Percentiles rank a stretch among this genome's conserved stretches.
Conservation (phyloP, 768 basidiomycete genomes). For the Exidia glandulosa region DNA sequence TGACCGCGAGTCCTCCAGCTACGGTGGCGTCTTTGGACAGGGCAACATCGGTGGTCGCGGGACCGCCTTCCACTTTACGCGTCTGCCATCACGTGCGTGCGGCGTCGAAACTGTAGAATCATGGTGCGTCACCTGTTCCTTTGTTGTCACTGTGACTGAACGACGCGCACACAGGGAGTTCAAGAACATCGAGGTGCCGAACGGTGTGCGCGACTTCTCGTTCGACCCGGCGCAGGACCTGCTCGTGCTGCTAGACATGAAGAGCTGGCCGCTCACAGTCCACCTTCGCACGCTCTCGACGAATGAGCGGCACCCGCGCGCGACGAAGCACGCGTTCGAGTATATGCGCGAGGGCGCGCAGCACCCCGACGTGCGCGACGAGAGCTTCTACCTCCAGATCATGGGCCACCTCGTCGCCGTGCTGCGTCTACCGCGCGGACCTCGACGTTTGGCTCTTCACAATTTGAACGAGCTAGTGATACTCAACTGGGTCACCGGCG, state of each 20-base stretch:
- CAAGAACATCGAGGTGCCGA: background rate
- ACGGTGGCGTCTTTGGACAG: conserved; percentile 17
- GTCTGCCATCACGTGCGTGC: conserved; percentile 27
- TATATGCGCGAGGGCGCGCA: conserved; percentile 17
- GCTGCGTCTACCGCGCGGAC: background rate
- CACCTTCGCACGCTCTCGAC: conserved; percentile 41
- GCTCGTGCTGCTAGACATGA: conserved; percentile 37
- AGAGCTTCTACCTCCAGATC: background rate
- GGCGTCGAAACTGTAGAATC: conserved; percentile 14
- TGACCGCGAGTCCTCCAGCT: background rate
- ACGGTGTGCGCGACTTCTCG: conserved; percentile 40
- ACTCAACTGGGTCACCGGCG: background rate
- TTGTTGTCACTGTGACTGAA: conserved; percentile 2
- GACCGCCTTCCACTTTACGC: conserved; percentile 37
- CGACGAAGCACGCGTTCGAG: conserved; percentile 30
- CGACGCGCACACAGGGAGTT: background rate
- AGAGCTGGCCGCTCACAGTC: conserved; percentile 34
- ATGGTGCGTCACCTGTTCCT: conserved; percentile 33
- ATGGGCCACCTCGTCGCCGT: background rate
- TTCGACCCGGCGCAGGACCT: conserved; percentile 48
- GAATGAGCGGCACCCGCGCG: conserved; percentile 39
- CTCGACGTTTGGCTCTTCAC: background rate
- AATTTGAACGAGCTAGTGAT: background rate
- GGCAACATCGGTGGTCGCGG: conserved; percentile 36
- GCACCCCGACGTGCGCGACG: background rate